Base-by-base conservation (phyloP, 2,329 filamentous ascomycete genomes). In the Keithomyces neogunnii region DNA sequence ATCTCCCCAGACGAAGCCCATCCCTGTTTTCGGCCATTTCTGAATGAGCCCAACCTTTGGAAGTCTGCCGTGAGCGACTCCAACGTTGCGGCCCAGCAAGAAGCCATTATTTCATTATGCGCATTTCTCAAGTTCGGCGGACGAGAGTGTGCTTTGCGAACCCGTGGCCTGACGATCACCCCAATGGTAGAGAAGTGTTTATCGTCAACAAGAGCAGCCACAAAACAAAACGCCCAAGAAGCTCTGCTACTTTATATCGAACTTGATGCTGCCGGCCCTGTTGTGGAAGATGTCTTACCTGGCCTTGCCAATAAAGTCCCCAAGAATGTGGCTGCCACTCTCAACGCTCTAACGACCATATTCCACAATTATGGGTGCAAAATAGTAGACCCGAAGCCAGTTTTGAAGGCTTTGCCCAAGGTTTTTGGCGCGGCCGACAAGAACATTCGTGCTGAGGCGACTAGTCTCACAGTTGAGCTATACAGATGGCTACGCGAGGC, bases 401-500 rank as follows among this genome's bases (percentile, higher is more conserved):
- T 95, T 26, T 78, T 97, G 53, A 97, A 97, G 66, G 73, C 81
- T 9, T 75, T 99, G 2, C 90, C 93, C 3, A 95, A 96, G 65
- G 86, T 85, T 2, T 99, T 96, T 64, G 89, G 89, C 26, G 93
- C 97, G 66, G 92, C 93, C 33, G 93, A 99, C 76, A 99, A 99
- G 71, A 97, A 97, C 66, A 89, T 99, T 13, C 86, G 93, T 69
- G 90, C 91, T 3, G 93, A 96, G 67, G 90, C 91, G 31, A 93
- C 93, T 45, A 90, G 86, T 60, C 75, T 99, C 52, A 87, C 92
- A 0, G 89, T 96, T 46, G 95, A 99, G 65, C 81, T 99, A 52
- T 99, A 99, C 69, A 79, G 93, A 69, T 99, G 95, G 93, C 76
- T 99, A 35, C 87, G 92, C 59, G 93, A 99, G 57, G 92, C 92